Base-by-base conservation (phyloP, 805 yeast genomes). In the Scheffersomyces amazonensis region DNA sequence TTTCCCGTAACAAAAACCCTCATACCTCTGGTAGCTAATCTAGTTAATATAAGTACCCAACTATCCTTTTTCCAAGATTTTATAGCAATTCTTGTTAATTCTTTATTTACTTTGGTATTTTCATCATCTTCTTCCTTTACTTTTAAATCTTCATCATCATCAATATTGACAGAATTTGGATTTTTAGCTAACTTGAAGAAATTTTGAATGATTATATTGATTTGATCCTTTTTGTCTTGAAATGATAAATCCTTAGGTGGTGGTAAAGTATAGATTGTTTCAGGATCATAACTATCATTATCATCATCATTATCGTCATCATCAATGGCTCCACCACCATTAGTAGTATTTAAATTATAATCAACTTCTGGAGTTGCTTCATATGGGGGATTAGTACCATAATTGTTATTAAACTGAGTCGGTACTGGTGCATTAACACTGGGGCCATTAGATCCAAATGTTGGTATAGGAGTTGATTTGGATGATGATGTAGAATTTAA, bases 1-100 rank as follows among this genome's bases (percentile, higher is more conserved):
- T 54, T 52, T 2, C 45, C 52, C 22, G 35, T 40, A 15, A 27
- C 17, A n/a, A 18, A 8, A 9, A 54, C 43, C 43, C 62, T 65
- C 47, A 86, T 69, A 0, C 97, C 99, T 48, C 99, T 70, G 0
- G 96, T 81, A 0, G 93, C 86, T 32, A 89, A 61, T 54, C 98
- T 70, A 1, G 88, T 77, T 29, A 90, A 66, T 11, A 91, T 53
- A 3, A 81, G 67, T 11, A 87, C 64, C 96, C 96, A 89, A 1
- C 91, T 78, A 44, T 81, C 82, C 29, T 71, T 74, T 34, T 63
- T 66, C 81, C 81, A 76, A 17, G 64, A 57, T 9, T 69, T 58
- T 21, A 75, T 73, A 2, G 79, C 80, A 8, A 74, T 64, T 43
- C 74, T 78, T 7, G 80, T 74, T 71, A 91, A 75, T 36, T 78